A percentile compares a stretch with the other conserved stretches of the same genome.
Evolutionary conservation across 164 flowering plant species (phyloP).

Genomic region (Sedum album): DNA sequence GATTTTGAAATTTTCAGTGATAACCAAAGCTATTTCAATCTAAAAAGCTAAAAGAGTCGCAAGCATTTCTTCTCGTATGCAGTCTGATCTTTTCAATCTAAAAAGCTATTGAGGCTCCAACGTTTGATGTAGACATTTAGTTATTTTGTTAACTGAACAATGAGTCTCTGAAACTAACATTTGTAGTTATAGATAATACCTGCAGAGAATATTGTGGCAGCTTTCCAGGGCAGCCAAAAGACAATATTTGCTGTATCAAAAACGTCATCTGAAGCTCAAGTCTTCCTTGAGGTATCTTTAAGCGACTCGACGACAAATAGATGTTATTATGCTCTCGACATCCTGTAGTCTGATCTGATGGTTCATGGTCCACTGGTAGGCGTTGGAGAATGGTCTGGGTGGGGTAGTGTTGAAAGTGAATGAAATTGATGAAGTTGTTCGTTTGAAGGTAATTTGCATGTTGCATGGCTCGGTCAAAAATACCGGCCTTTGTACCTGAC

Average conservation of each 20-base stretch:
- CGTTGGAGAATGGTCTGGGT: conserved; percentile 75
- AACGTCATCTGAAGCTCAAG: conserved; percentile 55
- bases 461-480: not conserved
- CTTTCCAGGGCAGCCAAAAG: conserved; percentile 63
- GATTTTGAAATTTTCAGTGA: not conserved
- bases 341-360: not conserved
- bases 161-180: not conserved
- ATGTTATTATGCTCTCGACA: not conserved
- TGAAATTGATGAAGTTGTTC: conserved; percentile 46
- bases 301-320: not conserved
- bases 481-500: conserved; percentile 16
- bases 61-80: not conserved
- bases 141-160: not conserved
- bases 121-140: not conserved
- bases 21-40: not conserved
- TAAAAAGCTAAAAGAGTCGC: not conserved
- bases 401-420: conserved; percentile 77
- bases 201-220: conserved; percentile 89
- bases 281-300: conserved; percentile 61
- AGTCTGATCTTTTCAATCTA: not conserved
- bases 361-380: conserved; percentile 37
- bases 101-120: not conserved
- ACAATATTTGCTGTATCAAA: conserved; percentile 71
- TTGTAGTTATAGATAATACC: conserved; percentile 57
- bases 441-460: conserved; percentile 51